These are phyloP conservation scores for Teunomyces atbi DNA, from an alignment of 805 yeast genomes.

Conservation along the genomic window DNA sequence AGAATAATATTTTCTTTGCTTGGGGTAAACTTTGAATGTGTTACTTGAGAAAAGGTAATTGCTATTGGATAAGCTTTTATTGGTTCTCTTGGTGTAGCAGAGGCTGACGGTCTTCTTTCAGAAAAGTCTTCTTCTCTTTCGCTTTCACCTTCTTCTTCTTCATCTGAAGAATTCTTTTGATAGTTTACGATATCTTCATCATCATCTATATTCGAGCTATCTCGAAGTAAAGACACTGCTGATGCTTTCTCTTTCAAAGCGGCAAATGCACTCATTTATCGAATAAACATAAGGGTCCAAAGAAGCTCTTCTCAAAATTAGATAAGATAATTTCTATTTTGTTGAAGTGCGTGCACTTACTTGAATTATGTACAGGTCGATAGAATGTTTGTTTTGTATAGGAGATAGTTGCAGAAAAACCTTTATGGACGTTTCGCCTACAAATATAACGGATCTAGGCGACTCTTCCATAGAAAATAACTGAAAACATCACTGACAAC, in stretches of 20 bases:
- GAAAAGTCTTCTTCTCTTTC: slow-evolving; percentile 2
- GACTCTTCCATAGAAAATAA: too few relatives aligned
- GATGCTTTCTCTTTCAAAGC: slow-evolving; percentile 22
- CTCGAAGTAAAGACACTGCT: slow-evolving; percentile 10
- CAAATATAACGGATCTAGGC: too few relatives aligned
- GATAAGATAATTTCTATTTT: too few relatives aligned
- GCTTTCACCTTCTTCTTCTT: slow-evolving; percentile 17
- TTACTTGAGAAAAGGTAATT: not conserved
- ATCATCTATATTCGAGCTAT: slow-evolving; percentile 11
- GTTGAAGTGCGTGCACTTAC: too few relatives aligned
- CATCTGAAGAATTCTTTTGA: slow-evolving; percentile 29
- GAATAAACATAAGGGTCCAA: not conserved
- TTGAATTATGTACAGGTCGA: too few relatives aligned
- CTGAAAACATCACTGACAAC: too few relatives aligned
- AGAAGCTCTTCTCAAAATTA: too few relatives aligned
- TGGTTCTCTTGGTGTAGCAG: not conserved
- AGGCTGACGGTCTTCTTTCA: not conserved
- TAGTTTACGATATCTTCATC: slow-evolving; percentile 19
- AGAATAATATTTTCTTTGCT: slow-evolving; percentile 37
- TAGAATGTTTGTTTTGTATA: too few relatives aligned
- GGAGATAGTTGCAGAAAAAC: too few relatives aligned
- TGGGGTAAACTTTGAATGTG: slow-evolving; percentile 36
- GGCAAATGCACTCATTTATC: slow-evolving; percentile 34
- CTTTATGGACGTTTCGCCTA: too few relatives aligned
- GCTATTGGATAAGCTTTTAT: not conserved